These are phyloP conservation scores for Triticum aestivum DNA, from an alignment of 176 grass and related monocot genomes.

Conservation along the genomic window DNA sequence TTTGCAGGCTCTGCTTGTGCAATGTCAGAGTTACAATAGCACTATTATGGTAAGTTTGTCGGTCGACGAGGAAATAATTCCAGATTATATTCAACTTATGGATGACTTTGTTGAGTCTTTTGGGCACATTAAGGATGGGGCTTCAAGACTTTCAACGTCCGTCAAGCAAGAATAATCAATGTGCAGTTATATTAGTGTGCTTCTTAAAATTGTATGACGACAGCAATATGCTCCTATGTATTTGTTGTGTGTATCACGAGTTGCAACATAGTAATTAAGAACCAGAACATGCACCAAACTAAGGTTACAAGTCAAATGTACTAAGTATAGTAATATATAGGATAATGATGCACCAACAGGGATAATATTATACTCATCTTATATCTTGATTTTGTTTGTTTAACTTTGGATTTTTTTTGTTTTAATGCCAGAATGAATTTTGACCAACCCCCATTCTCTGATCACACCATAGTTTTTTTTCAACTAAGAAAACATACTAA, in stretches of 20 bases:
- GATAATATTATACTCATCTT: too few relatives aligned
- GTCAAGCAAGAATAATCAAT: background rate
- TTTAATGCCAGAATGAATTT: too few relatives aligned
- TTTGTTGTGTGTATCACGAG: background rate
- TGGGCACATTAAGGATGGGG: conserved; percentile 34
- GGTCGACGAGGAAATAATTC: conserved; percentile 51
- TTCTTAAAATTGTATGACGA: background rate
- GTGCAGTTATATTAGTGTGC: background rate
- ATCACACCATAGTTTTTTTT: too few relatives aligned
- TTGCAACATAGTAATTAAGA: too few relatives aligned
- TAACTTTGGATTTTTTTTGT: too few relatives aligned
- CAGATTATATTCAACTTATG: conserved; percentile 47
- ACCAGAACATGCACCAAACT: too few relatives aligned
- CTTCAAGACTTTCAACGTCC: background rate
- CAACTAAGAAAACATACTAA: too few relatives aligned
- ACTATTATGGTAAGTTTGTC: conserved; percentile 49
- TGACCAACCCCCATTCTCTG: too few relatives aligned
- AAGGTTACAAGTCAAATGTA: too few relatives aligned
- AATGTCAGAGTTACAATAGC: conserved; percentile 63
- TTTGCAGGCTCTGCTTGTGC: conserved; percentile 53
- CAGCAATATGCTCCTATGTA: background rate
- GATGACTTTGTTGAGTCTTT: conserved; percentile 59
- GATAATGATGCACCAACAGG: too few relatives aligned
- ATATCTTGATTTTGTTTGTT: too few relatives aligned
- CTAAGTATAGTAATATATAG: too few relatives aligned